Evolutionary conservation across 441 rosid genomes (phyloP), one percentile per base, ranked within the genome.

Genomic region (Dalechampia spathulata): DNA sequence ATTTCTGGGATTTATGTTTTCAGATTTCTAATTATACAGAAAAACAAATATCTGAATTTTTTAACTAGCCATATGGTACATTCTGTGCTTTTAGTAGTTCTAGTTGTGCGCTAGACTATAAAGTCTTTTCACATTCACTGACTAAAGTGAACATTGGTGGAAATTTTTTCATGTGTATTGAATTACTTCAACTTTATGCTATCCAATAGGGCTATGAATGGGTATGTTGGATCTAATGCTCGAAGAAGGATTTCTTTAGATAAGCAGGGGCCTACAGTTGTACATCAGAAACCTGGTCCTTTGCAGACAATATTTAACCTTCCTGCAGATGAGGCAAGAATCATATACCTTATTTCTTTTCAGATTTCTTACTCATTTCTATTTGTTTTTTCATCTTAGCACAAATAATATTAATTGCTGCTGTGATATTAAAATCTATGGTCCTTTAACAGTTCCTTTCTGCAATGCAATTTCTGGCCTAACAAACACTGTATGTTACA

Each of bases 261-360:
- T 72, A 78, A 83, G 70, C 97, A 78, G 67, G 99, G 95, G 25
- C 96, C 95, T 17, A 89, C 95, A 5, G 84, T 85, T 78, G 99
- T 89, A 50, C 86, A 89, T 72, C 99, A 76, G 78, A 93, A 87
- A 78, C 92, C 99, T 51, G 99, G 99, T 34, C 89, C 97, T 51
- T 55, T 90, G 67, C 99, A 93, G 66, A 93, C 95, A 48, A 90
- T 93, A 72, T 85, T 93, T 77, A 66, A 73, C 61, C 95, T 93
- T 75, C 87, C 71, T 44, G 91, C 93, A 14, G 97, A 90, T 60
- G 99, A 93, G 95, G 97, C 74, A 62, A 72, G 78, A 58, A 32
- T 55, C 45, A 13, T 22, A 56, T 60, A 41, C n/a, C 30, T n/a
- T 34, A 53, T 16, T 50, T 54, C 49, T 43, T 32, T 52, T 36